Base-by-base conservation (phyloP, 2,329 filamentous ascomycete genomes). In the Magnaporthiopsis rhizophila region DNA sequence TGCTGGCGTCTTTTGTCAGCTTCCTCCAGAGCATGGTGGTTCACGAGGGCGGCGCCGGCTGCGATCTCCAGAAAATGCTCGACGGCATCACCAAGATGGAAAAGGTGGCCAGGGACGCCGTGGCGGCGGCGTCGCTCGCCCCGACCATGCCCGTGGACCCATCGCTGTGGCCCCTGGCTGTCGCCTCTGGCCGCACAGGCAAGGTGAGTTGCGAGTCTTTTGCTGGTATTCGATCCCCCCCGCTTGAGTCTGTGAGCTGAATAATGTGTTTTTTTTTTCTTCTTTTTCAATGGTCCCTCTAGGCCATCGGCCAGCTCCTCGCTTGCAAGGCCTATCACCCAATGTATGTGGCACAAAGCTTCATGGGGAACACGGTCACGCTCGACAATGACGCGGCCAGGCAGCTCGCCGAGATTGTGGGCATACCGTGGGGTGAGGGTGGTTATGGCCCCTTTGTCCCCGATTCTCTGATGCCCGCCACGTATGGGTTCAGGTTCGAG, bases 371-470 rank as follows among this genome's bases (percentile, higher is more conserved):
- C 24, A 56, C 30, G 30, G 21, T 32, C 2, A 64, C 62, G 57
- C 26, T 45, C 53, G 65, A 64, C 34, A 56, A 60, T 18, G 21
- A 59, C 12, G 58, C 38, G 4, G 62, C 62, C 6, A 65, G 64
- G 62, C 57, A 63, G 28, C 38, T 65, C 18, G 59, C 59, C 11
- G 59, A 62, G 34, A 60, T 60, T 21, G 8, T 65, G 11, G 65
- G 36, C 5, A 56, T 65, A 4, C 24, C 32, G 1, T 65, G 62
- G 64, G 64, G 30, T 7, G 65, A 64, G 8, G 57, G 58, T 57
- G 62, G 32, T 15, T 65, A 65, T 57, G 65, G 62, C 9, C 59
- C 62, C 18, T 65, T 65, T 26, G 65, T 64, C 21, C 65, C 65
- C 5, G 62, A 64, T 30, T 64, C 59, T 8, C 34, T 65, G 62